Conservation (phyloP, 768 basidiomycete species). For the Leccinum subtestaceum region DNA sequence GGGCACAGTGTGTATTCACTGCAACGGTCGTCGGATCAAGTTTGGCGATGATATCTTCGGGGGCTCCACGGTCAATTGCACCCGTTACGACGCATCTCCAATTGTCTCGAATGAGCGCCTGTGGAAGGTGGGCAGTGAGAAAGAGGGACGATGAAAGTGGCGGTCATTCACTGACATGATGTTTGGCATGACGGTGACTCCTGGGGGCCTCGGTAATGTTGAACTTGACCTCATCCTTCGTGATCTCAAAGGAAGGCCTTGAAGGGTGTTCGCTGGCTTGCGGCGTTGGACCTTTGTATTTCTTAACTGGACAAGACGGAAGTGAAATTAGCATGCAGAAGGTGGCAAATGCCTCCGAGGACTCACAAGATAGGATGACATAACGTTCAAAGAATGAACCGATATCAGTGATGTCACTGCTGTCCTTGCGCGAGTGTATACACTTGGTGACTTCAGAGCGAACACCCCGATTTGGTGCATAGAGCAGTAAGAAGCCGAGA, state of each 20-base stretch:
- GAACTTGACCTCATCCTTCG: background rate
- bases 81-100: conserved; percentile 35
- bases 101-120: conserved; percentile 38
- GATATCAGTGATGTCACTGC: background rate
- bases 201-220: background rate
- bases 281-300: conserved; percentile 21
- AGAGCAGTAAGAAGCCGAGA: conserved; percentile 4
- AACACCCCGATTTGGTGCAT: background rate
- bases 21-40: background rate
- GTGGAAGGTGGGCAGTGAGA: background rate
- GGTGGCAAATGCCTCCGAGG: background rate
- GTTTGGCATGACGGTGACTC: conserved; percentile 4
- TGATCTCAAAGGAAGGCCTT: conserved; percentile 18
- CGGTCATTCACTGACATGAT: background rate
- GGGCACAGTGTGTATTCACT: background rate
- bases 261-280: conserved; percentile 12
- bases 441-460: conserved; percentile 2
- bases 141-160: background rate
- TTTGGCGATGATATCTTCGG: background rate
- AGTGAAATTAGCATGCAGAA: background rate
- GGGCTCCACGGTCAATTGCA: conserved; percentile 16
- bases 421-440: conserved; percentile 1
- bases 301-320: conserved; percentile 8
- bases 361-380: conserved; percentile 5
- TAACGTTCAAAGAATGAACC: conserved; percentile 4